Evolutionary conservation across 176 grass and related monocot species (phyloP), one percentile per base, ranked within the genome.

Genomic region (Urochloa ruziziensis): DNA sequence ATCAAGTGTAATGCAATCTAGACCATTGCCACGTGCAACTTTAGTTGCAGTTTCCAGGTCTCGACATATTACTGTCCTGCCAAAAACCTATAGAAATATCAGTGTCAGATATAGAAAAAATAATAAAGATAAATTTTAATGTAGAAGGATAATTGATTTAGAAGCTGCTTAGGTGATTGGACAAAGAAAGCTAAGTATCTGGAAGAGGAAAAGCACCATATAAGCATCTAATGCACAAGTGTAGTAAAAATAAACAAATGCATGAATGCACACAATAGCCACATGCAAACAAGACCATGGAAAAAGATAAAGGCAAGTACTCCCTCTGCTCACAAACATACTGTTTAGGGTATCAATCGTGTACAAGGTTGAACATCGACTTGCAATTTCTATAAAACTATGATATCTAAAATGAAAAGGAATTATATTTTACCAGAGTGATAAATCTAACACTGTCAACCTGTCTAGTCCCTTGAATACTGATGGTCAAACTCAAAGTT

Each of bases 1-100:
- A 90, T 96, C 96, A 34, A 98, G 89, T 36, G 96, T 98, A 81
- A 96, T 98, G 89, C 96, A 99, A 86, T 99, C 91, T 70, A 99
- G 91, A 87, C 85, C 80, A 69, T 99, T 90, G 84, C 66, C 80
- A 52, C 91, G 91, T 65, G 96, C 93, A 87, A 99, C 89, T 85
- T 80, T 92, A 29, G 96, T 99, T 1, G 93, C 91, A 40, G 89
- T 93, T 92, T 99, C 93, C 69, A 99, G 89, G 73, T 99, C 91
- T 40, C 96, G 91, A 46, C 96, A 99, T 94, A 96, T 99, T 25
- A 96, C 96, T 72, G 93, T 99, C 82, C 96, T 96, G n/a, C 93
- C 96, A 95, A 99, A 99, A 77, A 99, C 87, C 96, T 96, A 90
- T 47, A 84, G 67, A 88, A 75, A 77, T 62, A 82, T 74, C 60